phyloP scores from a whole-genome alignment of 495 filamentous ascomycete species.

The Penicillium bovifimosum region DNA sequence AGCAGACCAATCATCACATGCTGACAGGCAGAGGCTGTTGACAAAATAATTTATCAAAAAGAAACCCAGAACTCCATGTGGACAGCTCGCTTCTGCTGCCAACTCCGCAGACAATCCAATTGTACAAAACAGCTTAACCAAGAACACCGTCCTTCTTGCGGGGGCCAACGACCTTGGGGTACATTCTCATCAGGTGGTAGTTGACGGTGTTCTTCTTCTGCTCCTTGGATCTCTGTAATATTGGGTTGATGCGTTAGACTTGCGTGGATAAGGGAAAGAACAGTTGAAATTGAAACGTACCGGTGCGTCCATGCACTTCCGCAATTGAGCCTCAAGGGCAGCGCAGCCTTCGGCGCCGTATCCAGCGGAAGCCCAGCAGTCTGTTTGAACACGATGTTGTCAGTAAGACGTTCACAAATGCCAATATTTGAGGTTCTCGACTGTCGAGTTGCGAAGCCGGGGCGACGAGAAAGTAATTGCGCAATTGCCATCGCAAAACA shows the following conservation, averaged over 20 bases:
- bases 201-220: slow-evolving; percentile 83
- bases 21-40: neutral
- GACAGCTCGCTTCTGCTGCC: slow-evolving; percentile 8
- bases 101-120: neutral
- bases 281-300: slow-evolving; percentile 34
- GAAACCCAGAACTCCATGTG: slow-evolving; percentile 23
- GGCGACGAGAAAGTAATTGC: neutral
- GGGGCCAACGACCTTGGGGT: slow-evolving; percentile 67
- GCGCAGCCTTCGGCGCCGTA: slow-evolving; percentile 67
- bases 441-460: neutral
- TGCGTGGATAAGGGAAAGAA: neutral
- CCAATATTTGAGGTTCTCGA: neutral
- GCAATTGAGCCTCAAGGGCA: slow-evolving; percentile 73
- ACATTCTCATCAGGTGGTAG: slow-evolving; percentile 85
- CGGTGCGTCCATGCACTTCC: slow-evolving; percentile 89
- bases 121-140: slow-evolving; percentile 25
- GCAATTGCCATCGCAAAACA: neutral
- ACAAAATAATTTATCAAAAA: slow-evolving; percentile 7
- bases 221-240: slow-evolving; percentile 54
- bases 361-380: slow-evolving; percentile 91
- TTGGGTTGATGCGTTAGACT: slow-evolving; percentile 11
- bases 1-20: neutral
- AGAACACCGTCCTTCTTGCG: slow-evolving; percentile 60
- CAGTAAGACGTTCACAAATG: neutral
- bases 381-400: slow-evolving; percentile 39